phyloP scores from a whole-genome alignment of 306 rosid genomes.

The Castanospermum australe region DNA sequence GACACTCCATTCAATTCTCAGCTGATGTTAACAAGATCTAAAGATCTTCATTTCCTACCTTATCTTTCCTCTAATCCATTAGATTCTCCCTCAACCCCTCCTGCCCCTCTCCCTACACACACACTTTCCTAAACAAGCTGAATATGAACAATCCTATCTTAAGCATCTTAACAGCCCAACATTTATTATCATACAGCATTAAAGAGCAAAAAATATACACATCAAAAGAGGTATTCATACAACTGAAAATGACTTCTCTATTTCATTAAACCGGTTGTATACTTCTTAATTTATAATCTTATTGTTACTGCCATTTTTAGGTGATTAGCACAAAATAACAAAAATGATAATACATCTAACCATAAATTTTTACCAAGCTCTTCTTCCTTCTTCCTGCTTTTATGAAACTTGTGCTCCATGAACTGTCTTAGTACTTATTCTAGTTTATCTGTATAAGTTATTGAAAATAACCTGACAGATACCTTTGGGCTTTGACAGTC shows the following conservation, averaged over 20 bases:
- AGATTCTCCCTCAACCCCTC: no score
- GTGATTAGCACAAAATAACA: background rate
- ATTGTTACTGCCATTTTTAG: background rate
- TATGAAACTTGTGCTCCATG: background rate
- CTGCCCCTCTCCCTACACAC: no score
- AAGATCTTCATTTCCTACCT: no score
- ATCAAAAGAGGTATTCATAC: background rate
- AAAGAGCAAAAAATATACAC: background rate
- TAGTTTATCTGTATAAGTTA: background rate
- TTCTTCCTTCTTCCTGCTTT: background rate
- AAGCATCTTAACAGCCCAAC: background rate
- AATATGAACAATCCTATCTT: background rate
- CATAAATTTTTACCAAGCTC: background rate
- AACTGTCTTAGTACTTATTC: background rate
- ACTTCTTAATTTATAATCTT: background rate
- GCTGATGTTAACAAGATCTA: no score
- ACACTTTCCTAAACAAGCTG: background rate
- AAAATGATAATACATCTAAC: background rate
- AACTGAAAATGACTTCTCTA: background rate
- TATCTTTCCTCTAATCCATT: no score
- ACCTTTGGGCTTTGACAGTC: background rate
- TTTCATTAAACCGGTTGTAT: background rate
- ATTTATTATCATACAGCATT: background rate
- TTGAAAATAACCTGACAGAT: background rate
- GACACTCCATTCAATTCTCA: no score